Conservation (phyloP, 352 stramenopile species). For the Phytopythium vexans region DNA sequence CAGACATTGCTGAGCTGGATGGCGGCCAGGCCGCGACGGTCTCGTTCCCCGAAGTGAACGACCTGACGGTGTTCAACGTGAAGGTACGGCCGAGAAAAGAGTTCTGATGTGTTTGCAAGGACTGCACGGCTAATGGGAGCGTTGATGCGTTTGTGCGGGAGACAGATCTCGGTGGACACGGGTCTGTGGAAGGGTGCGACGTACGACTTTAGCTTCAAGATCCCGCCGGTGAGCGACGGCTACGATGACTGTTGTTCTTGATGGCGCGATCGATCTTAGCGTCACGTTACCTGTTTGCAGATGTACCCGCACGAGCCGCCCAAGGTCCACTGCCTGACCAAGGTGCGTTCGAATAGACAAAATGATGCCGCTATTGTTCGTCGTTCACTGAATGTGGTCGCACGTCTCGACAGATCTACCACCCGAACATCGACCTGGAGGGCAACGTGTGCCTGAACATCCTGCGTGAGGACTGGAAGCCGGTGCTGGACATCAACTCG, state of each 20-base stretch:
- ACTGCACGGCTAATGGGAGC: neutral
- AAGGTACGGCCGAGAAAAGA: conserved; percentile 36
- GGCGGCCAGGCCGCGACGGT: conserved; percentile 95
- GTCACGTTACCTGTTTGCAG: conserved; percentile 16
- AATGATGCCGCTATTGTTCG: neutral
- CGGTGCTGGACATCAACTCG: conserved; percentile 98
- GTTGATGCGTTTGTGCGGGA: conserved; percentile 30
- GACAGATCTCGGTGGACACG: conserved; percentile 90
- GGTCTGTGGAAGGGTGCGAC: conserved; percentile 96
- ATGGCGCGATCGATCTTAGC: neutral
- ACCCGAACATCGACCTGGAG: conserved; percentile 98
- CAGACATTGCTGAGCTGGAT: conserved; percentile 97
- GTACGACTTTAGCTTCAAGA: conserved; percentile 98
- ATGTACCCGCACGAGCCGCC: conserved; percentile 96
- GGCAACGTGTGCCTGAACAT: conserved; percentile 99
- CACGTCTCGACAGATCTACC: conserved; percentile 88
- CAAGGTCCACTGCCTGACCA: conserved; percentile 96
- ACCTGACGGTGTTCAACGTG: conserved; percentile 93
- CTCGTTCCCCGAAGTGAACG: conserved; percentile 96
- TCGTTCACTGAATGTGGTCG: neutral
- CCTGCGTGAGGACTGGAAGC: conserved; percentile 98
- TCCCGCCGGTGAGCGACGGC: conserved; percentile 83
- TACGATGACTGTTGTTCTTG: neutral
- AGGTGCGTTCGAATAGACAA: conserved; percentile 36
- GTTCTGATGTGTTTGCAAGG: neutral